A percentile compares a stretch with the other conserved stretches of the same genome.
Conservation (phyloP, 148 eudicot genomes). For the Fagopyrum tataricum region DNA sequence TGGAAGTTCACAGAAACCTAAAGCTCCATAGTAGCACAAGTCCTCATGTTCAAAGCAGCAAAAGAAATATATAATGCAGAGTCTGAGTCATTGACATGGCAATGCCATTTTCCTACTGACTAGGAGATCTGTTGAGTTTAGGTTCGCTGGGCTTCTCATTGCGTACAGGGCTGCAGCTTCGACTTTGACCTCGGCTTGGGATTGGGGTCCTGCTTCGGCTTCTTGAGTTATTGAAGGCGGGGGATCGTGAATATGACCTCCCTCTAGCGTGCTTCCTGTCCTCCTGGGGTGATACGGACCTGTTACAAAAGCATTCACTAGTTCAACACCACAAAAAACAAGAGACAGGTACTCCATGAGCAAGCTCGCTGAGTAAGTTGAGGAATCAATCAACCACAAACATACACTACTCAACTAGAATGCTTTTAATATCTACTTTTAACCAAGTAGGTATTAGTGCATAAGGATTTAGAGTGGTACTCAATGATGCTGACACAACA, state of each 20-base stretch:
- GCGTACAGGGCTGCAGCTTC: conserved; percentile 24
- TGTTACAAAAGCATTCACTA: conserved; percentile 20
- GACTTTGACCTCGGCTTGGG: conserved; percentile 12
- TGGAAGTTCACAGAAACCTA: background rate
- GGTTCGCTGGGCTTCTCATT: conserved; percentile 23
- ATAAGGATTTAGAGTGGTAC: background rate
- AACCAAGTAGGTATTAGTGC: background rate
- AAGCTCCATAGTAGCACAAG: background rate
- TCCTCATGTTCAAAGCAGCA: background rate
- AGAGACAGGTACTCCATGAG: background rate
- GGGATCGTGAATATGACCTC: conserved; percentile 56
- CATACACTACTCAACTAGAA: background rate
- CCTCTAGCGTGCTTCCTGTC: conserved; percentile 54
- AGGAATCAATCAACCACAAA: background rate
- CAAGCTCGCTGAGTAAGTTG: background rate
- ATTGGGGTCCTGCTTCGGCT: conserved; percentile 11
- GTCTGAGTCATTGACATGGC: background rate
- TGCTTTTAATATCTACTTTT: background rate
- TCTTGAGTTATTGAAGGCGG: conserved; percentile 34
- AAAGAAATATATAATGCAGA: background rate
- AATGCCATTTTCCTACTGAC: background rate
- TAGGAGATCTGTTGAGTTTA: background rate
- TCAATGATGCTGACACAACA: background rate
- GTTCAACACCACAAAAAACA: background rate
- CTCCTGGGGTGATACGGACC: conserved; percentile 60